A percentile compares a stretch with the other conserved stretches of the same genome.
phyloP scores from a whole-genome alignment of 257 asterid species.

The Echium plantagineum region DNA sequence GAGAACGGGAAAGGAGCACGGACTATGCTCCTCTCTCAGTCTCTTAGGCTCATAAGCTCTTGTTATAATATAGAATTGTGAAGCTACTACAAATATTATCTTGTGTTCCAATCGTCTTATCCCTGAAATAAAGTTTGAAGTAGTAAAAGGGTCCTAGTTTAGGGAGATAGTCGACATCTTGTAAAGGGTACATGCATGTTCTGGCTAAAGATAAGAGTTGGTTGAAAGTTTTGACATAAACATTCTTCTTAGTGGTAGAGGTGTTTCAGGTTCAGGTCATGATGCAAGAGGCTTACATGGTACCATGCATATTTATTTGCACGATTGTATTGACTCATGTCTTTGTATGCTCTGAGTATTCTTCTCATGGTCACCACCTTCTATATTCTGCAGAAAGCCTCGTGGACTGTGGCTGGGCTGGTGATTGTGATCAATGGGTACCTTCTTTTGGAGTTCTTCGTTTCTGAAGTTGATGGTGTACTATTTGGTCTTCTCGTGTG shows the following conservation, averaged over 20 bases:
- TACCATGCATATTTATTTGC: not conserved
- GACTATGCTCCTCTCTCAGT: no score
- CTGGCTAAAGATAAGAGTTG: not conserved
- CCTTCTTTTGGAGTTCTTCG: conserved; percentile 71
- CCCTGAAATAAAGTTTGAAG: no score
- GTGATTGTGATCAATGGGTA: conserved; percentile 89
- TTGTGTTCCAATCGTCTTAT: no score
- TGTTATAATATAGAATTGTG: no score
- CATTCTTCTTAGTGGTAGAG: not conserved
- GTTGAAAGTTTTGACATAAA: not conserved
- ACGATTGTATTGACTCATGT: not conserved
- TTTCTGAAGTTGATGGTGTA: conserved; percentile 57
- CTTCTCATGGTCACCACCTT: not conserved
- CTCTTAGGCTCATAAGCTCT: no score
- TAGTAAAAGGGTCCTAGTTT: not conserved
- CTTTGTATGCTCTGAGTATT: not conserved
- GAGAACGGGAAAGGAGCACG: no score
- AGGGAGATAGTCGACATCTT: not conserved
- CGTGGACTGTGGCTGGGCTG: conserved; percentile 85
- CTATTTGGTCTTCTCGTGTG: conserved; percentile 46
- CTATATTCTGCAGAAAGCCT: conserved; percentile 42
- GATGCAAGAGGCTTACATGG: not conserved
- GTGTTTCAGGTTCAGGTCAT: not conserved
- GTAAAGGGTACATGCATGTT: not conserved
- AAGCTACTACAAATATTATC: no score